Evolutionary conservation across 768 basidiomycete genomes (phyloP).

Genomic region (Suillus spraguei): DNA sequence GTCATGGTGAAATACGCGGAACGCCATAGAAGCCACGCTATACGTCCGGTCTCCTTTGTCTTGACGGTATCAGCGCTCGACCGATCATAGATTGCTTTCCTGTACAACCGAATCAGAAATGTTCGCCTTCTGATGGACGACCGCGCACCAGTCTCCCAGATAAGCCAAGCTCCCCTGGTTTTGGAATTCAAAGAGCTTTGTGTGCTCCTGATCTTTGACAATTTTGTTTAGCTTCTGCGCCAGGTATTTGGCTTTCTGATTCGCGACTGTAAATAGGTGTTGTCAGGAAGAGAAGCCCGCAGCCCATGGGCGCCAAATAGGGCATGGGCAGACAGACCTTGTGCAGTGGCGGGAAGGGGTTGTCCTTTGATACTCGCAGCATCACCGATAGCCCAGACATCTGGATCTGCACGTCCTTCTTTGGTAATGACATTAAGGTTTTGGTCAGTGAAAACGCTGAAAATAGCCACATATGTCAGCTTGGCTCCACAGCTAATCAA

Average conservation of each 20-base stretch:
- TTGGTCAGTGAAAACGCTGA: constrained; percentile 52
- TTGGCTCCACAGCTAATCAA: constrained; percentile 22
- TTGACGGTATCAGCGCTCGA: constrained; percentile 50
- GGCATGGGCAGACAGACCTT: constrained; percentile 47
- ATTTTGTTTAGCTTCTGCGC: constrained; percentile 67
- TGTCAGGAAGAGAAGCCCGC: constrained; percentile 22
- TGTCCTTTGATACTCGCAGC: constrained; percentile 59
- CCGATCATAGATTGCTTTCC: constrained; percentile 81
- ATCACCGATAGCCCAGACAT: constrained; percentile 86
- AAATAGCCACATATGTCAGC: constrained; percentile 16
- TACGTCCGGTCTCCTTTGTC: constrained; percentile 62
- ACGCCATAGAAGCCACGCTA: constrained; percentile 82
- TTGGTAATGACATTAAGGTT: constrained; percentile 62
- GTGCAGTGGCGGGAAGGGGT: constrained; percentile 81
- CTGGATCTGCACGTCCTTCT: constrained; percentile 55
- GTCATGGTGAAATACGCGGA: constrained; percentile 83
- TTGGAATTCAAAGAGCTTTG: constrained; percentile 66
- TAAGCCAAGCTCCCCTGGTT: constrained; percentile 81
- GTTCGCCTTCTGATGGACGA: constrained; percentile 5
- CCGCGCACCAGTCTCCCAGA: constrained; percentile 68
- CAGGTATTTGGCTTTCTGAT: constrained; percentile 74
- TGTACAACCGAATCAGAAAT: constrained; percentile 26
- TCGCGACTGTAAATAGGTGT: constrained; percentile 53
- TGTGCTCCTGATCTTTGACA: constrained; percentile 47
- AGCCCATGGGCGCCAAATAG: constrained; percentile 21